Evolutionary conservation across 2,329 filamentous ascomycete species (phyloP).

Genomic region (Stenocarpella maydis): DNA sequence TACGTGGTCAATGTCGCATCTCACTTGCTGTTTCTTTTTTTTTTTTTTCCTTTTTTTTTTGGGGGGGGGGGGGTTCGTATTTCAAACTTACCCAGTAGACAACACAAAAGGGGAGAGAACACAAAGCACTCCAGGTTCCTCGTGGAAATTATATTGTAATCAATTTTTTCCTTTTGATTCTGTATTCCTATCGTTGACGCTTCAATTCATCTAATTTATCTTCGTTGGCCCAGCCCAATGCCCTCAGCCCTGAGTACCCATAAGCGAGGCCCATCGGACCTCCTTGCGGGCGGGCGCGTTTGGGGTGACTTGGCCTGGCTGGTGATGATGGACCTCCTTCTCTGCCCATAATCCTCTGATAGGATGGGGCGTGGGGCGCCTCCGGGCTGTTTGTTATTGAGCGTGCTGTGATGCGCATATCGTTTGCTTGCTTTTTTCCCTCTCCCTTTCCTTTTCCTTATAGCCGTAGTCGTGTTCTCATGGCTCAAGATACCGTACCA

Average conservation of each 20-base stretch:
- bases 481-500: too few relatives aligned
- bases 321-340: background rate
- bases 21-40: too few relatives aligned
- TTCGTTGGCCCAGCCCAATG: background rate
- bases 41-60: too few relatives aligned
- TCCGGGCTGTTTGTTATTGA: background rate
- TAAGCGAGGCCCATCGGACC: background rate
- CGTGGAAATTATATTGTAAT: too few relatives aligned
- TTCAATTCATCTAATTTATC: slow-evolving; percentile 20
- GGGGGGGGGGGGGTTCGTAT: too few relatives aligned
- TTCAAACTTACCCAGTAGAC: too few relatives aligned
- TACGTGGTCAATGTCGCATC: too few relatives aligned
- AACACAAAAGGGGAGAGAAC: too few relatives aligned
- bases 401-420: background rate
- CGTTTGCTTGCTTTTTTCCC: background rate
- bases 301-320: background rate
- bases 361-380: background rate
- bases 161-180: too few relatives aligned
- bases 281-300: background rate
- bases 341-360: background rate
- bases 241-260: background rate
- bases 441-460: background rate
- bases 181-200: slow-evolving; percentile 12
- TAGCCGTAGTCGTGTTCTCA: background rate
- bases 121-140: too few relatives aligned